Evolutionary conservation across 2,329 filamentous ascomycete species (phyloP).

Genomic region (Pseudocercospora musae): DNA sequence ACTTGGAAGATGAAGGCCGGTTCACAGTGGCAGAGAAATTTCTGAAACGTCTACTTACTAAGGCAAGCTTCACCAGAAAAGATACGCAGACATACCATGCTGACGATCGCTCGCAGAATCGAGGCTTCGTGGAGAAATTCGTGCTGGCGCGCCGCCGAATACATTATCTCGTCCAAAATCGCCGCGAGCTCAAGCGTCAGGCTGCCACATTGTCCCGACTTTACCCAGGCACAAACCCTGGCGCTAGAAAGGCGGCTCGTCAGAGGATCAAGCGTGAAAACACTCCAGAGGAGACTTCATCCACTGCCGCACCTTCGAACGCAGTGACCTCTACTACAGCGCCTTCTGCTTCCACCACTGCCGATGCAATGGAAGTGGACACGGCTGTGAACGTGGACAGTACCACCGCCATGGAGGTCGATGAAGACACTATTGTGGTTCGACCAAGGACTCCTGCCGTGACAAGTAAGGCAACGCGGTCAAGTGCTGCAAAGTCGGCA

Average conservation of each 20-base stretch:
- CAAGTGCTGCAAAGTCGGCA: not conserved
- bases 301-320: not conserved
- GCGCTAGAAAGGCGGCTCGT: not conserved
- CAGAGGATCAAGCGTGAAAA: not conserved
- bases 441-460: not conserved
- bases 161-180: not conserved
- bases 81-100: not conserved
- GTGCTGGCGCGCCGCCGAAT: conserved; percentile 9
- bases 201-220: not conserved
- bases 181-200: not conserved
- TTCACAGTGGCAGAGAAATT: conserved; percentile 11
- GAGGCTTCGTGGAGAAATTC: conserved; percentile 10
- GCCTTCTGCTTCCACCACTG: not conserved
- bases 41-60: conserved; percentile 12
- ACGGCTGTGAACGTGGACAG: not conserved
- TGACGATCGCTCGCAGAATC: conserved; percentile 12
- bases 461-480: not conserved
- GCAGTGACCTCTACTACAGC: not conserved
- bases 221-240: not conserved
- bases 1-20: conserved; percentile 4
- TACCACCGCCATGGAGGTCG: not conserved
- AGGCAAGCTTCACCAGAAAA: conserved; percentile 6
- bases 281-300: not conserved
- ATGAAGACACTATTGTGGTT: not conserved
- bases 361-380: not conserved